A percentile compares a stretch with the other conserved stretches of the same genome.
phyloP scores from a whole-genome alignment of 176 grass and related monocot genomes.

The Musa itinerans region DNA sequence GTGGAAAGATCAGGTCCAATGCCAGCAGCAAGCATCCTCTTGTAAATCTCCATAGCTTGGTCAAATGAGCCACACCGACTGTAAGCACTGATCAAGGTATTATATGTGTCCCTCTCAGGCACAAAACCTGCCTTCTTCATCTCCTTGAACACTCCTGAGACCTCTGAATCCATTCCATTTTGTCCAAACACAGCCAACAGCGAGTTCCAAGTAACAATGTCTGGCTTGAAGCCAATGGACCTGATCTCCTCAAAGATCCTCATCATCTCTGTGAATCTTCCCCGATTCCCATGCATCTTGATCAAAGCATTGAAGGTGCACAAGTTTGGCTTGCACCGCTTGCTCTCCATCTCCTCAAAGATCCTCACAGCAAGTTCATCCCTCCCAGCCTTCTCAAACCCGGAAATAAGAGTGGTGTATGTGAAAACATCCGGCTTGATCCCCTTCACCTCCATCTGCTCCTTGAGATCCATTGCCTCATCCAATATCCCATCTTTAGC shows the following conservation, averaged over 20 bases:
- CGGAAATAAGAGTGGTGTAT: slow-evolving; percentile 83
- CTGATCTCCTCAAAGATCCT: slow-evolving; percentile 67
- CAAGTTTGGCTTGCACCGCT: slow-evolving; percentile 61
- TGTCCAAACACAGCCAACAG: slow-evolving; percentile 77
- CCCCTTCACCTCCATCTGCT: slow-evolving; percentile 62
- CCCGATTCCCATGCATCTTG: slow-evolving; percentile 63
- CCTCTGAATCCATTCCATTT: slow-evolving; percentile 69
- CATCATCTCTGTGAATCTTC: slow-evolving; percentile 81
- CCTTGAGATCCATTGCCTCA: slow-evolving; percentile 51
- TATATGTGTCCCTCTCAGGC: slow-evolving; percentile 80
- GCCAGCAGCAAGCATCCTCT: slow-evolving; percentile 71
- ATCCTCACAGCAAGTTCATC: slow-evolving; percentile 45
- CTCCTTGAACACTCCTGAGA: slow-evolving; percentile 81
- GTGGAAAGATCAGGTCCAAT: slow-evolving; percentile 68
- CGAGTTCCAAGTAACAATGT: slow-evolving; percentile 86
- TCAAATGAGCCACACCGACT: slow-evolving; percentile 78
- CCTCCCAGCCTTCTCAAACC: slow-evolving; percentile 64
- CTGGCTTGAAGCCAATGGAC: slow-evolving; percentile 39
- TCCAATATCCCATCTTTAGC: slow-evolving; percentile 72
- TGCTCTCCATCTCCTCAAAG: slow-evolving; percentile 60
- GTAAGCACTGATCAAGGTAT: slow-evolving; percentile 84
- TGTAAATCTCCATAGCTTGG: slow-evolving; percentile 91
- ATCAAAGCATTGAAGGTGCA: slow-evolving; percentile 91
- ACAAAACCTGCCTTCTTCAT: slow-evolving; percentile 90
- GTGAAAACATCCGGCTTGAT: slow-evolving; percentile 76